These are phyloP conservation scores for Neurospora pannonica DNA, from an alignment of 495 filamentous ascomycete genomes.

Conservation along the genomic window DNA sequence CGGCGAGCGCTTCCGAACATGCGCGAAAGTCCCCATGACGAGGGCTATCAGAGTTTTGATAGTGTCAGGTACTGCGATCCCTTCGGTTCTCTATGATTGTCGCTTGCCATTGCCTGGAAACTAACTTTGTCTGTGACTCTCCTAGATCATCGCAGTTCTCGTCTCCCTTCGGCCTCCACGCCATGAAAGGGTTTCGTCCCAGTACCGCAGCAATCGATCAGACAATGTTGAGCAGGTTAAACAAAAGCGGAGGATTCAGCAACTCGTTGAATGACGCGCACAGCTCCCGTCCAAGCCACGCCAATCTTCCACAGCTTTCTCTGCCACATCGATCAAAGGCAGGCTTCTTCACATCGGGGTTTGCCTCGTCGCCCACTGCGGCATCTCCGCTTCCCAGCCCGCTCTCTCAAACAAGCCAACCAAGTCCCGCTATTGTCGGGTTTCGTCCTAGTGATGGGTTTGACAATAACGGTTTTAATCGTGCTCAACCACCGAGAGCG, in stretches of 20 bases:
- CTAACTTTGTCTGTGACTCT: conserved; percentile 8
- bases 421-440: background rate
- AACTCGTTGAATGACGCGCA: conserved; percentile 40
- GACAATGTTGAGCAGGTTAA: conserved; percentile 66
- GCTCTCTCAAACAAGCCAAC: background rate
- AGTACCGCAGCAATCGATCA: conserved; percentile 69
- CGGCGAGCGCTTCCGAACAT: conserved; percentile 16
- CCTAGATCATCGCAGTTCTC: conserved; percentile 18
- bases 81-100: background rate
- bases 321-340: conserved; percentile 35
- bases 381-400: conserved; percentile 36
- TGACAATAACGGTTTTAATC: conserved; percentile 35
- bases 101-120: background rate
- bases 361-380: conserved; percentile 34
- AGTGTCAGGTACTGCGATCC: conserved; percentile 22
- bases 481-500: conserved; percentile 52
- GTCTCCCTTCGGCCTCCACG: conserved; percentile 31
- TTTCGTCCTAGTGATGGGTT: background rate
- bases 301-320: conserved; percentile 40
- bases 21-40: conserved; percentile 28
- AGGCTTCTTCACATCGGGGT: conserved; percentile 33
- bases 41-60: conserved; percentile 44
- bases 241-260: conserved; percentile 46
- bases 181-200: conserved; percentile 43
- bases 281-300: conserved; percentile 35